Conservation (phyloP, 495 filamentous ascomycete species). For the Penicillium soppii region DNA sequence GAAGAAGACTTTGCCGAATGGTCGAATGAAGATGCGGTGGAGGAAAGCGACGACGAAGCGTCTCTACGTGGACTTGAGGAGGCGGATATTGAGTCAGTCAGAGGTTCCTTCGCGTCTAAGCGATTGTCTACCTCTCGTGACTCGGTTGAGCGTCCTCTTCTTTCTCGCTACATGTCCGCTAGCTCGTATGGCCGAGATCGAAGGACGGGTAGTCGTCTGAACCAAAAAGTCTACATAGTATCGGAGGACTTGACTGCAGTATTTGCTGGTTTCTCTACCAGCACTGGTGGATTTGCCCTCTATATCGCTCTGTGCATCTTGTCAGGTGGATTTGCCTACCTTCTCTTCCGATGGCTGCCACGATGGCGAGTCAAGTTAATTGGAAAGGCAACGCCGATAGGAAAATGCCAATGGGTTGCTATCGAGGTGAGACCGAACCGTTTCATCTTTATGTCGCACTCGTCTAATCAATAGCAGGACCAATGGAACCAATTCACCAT, state of each 20-base stretch:
- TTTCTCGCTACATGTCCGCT: conserved; percentile 60
- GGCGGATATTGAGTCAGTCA: conserved; percentile 32
- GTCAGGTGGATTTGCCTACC: conserved; percentile 75
- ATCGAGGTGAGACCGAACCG: conserved; percentile 72
- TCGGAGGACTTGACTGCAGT: conserved; percentile 93
- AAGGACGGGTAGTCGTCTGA: conserved; percentile 55
- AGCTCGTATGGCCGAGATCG: conserved; percentile 57
- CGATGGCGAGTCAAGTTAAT: conserved; percentile 77
- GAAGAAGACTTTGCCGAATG: conserved; percentile 53
- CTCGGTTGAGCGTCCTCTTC: conserved; percentile 71
- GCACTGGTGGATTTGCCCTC: conserved; percentile 58
- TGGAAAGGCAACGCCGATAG: conserved; percentile 64
- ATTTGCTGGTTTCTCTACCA: conserved; percentile 86
- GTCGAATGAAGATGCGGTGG: conserved; percentile 52
- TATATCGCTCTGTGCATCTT: conserved; percentile 69
- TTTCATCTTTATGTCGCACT: neutral
- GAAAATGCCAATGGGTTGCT: conserved; percentile 84
- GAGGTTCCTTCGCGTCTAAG: conserved; percentile 40
- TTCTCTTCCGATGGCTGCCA: conserved; percentile 87
- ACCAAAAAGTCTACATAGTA: conserved; percentile 87
- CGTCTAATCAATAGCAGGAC: conserved; percentile 51
- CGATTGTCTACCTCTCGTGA: conserved; percentile 58
- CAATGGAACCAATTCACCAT: conserved; percentile 91
- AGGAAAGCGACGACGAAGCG: conserved; percentile 54
- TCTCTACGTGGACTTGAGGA: conserved; percentile 30